Evolutionary conservation across 2,329 filamentous ascomycete genomes (phyloP).

Genomic region (Emmonsiellopsis sp.): DNA sequence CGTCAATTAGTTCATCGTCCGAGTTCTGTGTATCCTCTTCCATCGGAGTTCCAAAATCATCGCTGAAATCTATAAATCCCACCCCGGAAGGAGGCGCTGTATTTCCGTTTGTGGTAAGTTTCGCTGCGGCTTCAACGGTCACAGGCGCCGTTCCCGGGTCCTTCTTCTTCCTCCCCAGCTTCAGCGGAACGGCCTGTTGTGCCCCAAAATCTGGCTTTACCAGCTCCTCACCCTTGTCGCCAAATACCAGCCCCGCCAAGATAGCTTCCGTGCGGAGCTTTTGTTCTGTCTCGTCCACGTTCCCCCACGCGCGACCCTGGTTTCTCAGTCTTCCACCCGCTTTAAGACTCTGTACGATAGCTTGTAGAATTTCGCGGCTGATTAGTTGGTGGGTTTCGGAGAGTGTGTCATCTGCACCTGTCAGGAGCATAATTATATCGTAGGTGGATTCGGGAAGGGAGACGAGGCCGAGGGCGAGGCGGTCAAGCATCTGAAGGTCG

Average conservation of each 20-base stretch:
- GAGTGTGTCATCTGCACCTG: slow-evolving; percentile 60
- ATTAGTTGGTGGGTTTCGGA: slow-evolving; percentile 46
- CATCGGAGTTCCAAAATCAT: slow-evolving; percentile 50
- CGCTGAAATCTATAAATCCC: slow-evolving; percentile 58
- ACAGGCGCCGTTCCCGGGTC: neutral
- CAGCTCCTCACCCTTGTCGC: slow-evolving; percentile 51
- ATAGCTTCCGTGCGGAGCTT: slow-evolving; percentile 59
- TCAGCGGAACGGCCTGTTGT: slow-evolving; percentile 51
- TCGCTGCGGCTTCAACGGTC: slow-evolving; percentile 16
- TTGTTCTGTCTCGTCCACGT: neutral
- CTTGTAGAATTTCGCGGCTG: slow-evolving; percentile 56
- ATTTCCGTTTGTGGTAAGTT: slow-evolving; percentile 26
- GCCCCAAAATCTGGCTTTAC: slow-evolving; percentile 59
- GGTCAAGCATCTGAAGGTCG: slow-evolving; percentile 96
- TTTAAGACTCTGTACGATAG: slow-evolving; percentile 62
- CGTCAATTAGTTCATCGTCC: slow-evolving; percentile 83
- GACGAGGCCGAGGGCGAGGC: slow-evolving; percentile 72
- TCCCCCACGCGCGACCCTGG: slow-evolving; percentile 5
- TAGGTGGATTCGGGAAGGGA: slow-evolving; percentile 68
- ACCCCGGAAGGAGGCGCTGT: slow-evolving; percentile 44
- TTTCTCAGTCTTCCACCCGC: slow-evolving; percentile 53
- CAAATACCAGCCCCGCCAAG: slow-evolving; percentile 62
- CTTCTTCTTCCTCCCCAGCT: slow-evolving; percentile 54
- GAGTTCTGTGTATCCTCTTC: slow-evolving; percentile 45
- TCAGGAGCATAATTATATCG: slow-evolving; percentile 73